A percentile compares a stretch with the other conserved stretches of the same genome.
Evolutionary conservation across 164 flowering plant genomes (phyloP).

Genomic region (Malania oleifera): DNA sequence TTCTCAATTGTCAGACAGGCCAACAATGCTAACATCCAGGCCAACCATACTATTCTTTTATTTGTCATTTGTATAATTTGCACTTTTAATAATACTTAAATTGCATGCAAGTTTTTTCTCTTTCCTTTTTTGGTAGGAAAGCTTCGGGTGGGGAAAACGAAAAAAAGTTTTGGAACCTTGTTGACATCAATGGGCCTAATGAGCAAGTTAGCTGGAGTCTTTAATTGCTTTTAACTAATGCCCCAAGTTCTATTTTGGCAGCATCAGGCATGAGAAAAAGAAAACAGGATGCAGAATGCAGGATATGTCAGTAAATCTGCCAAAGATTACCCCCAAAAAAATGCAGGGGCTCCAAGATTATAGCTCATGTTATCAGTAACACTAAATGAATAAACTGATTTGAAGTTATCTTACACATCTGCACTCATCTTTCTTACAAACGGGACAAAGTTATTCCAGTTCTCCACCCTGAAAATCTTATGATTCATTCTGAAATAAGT

Average conservation of each 20-base stretch:
- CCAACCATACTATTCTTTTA: background rate
- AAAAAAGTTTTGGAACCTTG: no score
- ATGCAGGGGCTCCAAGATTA: background rate
- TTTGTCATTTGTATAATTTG: constrained; percentile 3
- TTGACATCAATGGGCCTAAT: no score
- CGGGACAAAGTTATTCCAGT: constrained; percentile 52
- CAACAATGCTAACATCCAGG: constrained; percentile 11
- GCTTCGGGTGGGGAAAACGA: no score
- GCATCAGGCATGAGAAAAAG: background rate
- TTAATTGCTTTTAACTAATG: background rate
- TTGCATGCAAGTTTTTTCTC: background rate
- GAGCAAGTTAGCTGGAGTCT: no score
- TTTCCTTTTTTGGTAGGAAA: background rate
- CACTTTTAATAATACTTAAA: background rate
- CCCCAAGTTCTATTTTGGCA: background rate
- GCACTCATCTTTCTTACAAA: constrained; percentile 50
- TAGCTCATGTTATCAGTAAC: background rate
- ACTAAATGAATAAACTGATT: constrained; percentile 9
- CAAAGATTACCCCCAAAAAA: constrained; percentile 1
- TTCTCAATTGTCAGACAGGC: constrained; percentile 19
- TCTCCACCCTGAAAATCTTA: constrained; percentile 42
- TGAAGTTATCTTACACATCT: constrained; percentile 17
- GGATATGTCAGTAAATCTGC: background rate
- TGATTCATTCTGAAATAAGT: constrained; percentile 54
- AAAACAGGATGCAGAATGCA: background rate